Evolutionary conservation across 805 yeast species (phyloP).

Genomic region (Wickerhamomyces ciferrii): DNA sequence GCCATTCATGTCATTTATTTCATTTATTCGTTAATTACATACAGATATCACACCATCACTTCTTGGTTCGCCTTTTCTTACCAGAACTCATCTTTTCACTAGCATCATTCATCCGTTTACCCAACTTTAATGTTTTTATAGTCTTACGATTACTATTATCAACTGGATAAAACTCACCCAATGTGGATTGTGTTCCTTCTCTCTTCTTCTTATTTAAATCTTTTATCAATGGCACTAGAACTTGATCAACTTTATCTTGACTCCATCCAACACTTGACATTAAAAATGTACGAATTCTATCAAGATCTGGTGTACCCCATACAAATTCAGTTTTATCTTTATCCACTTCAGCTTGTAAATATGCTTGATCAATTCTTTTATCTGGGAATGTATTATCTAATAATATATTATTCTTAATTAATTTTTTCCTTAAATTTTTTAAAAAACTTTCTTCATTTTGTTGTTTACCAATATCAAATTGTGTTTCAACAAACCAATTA

Average conservation of each 20-base stretch:
- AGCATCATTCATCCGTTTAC: slow-evolving; percentile 60
- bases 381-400: slow-evolving; percentile 70
- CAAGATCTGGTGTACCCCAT: slow-evolving; percentile 91
- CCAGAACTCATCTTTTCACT: slow-evolving; percentile 9
- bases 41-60: too few species aligned
- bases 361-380: slow-evolving; percentile 63
- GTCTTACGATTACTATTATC: slow-evolving; percentile 38
- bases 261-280: slow-evolving; percentile 76
- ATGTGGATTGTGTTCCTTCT: slow-evolving; percentile 50
- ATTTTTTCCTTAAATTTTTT: slow-evolving; percentile 50
- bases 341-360: slow-evolving; percentile 78
- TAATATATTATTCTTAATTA: slow-evolving; percentile 48
- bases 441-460: slow-evolving; percentile 41
- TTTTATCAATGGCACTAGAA: slow-evolving; percentile 77
- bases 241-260: slow-evolving; percentile 69
- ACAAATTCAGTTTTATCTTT: slow-evolving; percentile 67
- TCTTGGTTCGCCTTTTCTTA: background rate
- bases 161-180: slow-evolving; percentile 65
- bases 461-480: slow-evolving; percentile 34
- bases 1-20: too few species aligned
- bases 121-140: slow-evolving; percentile 41
- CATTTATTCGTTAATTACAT: too few species aligned
- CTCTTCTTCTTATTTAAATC: slow-evolving; percentile 63
- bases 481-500: slow-evolving; percentile 37
- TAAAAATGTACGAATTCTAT: slow-evolving; percentile 66